phyloP scores from a whole-genome alignment of 2,329 filamentous ascomycete genomes.

The Fusarium luffae region DNA sequence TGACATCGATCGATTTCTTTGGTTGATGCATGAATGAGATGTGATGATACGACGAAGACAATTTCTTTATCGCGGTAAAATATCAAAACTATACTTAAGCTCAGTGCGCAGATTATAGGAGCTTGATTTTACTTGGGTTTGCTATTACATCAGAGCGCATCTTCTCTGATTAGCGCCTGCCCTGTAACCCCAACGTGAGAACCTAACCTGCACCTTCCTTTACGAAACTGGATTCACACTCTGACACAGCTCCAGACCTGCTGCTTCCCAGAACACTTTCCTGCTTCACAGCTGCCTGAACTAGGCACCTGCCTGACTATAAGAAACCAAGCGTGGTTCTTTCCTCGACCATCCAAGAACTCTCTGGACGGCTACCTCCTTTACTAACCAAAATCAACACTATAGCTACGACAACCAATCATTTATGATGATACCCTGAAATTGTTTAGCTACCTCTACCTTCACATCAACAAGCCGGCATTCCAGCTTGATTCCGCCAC shows the following conservation, averaged over 20 bases:
- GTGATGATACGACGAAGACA: conserved; percentile 10
- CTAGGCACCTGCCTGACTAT: neutral
- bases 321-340: neutral
- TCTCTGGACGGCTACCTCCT: neutral
- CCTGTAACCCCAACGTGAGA: conserved; percentile 7
- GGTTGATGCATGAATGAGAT: conserved; percentile 11
- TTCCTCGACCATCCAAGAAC: neutral
- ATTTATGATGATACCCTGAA: conserved; percentile 30
- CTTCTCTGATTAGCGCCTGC: conserved; percentile 14
- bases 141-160: conserved; percentile 13
- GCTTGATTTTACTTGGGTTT: neutral
- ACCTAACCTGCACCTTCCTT: conserved; percentile 15
- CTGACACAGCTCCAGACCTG: conserved; percentile 10
- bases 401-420: neutral
- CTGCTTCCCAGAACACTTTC: conserved; percentile 1
- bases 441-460: neutral
- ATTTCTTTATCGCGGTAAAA: neutral
- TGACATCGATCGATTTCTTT: conserved; percentile 12
- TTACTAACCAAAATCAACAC: neutral
- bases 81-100: neutral
- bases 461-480: neutral
- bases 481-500: neutral
- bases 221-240: conserved; percentile 13
- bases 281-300: neutral
- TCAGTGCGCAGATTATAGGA: neutral